Base-by-base conservation (phyloP, 768 basidiomycete species). In the Termitomyces sp. region DNA sequence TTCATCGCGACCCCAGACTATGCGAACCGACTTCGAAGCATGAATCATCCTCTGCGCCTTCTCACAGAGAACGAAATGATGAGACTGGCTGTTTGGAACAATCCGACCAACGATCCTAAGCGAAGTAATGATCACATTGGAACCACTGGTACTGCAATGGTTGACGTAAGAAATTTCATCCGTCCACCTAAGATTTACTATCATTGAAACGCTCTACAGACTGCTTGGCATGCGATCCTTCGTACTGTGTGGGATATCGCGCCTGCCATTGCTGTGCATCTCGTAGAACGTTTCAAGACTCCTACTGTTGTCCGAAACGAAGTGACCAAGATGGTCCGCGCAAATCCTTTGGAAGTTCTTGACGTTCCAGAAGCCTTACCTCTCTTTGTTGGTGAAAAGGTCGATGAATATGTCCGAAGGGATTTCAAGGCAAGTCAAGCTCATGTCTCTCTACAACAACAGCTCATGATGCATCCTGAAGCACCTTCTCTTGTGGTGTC, bases 61-160 rank as follows among this genome's bases (percentile, higher is more conserved):
- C 80, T 98, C 13, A 86, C 94, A 7, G 93, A 96, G 71, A 95
- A 93, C 67, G 97, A 99, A 69, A 86, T 98, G 43, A 85, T 81
- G 65, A 82, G 95, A 16, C 73, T 98, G 43, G 82, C 76, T 4
- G 95, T 98, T 8, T 98, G 97, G 97, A 79, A 79, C 44, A 98
- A 98, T 71, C 92, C 93, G 0, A 79, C 82, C 32, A 89, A 88
- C 58, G 95, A 97, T 61, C 64, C 78, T 5, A 85, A 82, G 63
- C 84, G 88, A 62, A 88, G 89, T 18, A 65, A 70, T 1, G 88
- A 93, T 67, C 76, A 88, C 44, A 64, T 80, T 39, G 80, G 79
- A 8, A 76, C 74, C 30, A 71, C 71, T 40, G 68, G 91, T 69
- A 79, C 83, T 60, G 79, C 80, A 20, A 76, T 88, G 62, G 66